Evolutionary conservation across 2,329 filamentous ascomycete genomes (phyloP).

Genomic region (Alternaria incomplexa): DNA sequence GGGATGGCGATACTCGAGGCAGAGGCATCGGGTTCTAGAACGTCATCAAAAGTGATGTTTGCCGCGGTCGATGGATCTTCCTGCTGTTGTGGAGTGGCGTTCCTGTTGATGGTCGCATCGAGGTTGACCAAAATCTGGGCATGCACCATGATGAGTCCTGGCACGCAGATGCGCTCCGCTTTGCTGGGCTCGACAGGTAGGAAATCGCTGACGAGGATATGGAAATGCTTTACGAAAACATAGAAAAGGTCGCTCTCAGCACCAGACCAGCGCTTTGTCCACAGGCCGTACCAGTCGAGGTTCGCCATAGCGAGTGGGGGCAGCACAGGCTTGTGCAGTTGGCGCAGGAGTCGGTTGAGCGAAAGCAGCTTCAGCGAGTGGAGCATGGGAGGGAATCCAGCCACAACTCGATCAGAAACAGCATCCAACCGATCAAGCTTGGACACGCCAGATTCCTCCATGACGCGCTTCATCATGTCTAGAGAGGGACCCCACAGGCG

Average conservation of each 20-base stretch:
- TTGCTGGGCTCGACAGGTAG: constrained; percentile 56
- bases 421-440: constrained; percentile 58
- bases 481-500: constrained; percentile 78
- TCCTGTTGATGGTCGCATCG: constrained; percentile 83
- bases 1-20: constrained; percentile 67
- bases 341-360: constrained; percentile 64
- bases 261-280: constrained; percentile 85
- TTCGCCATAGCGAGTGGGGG: constrained; percentile 72
- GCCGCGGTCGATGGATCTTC: constrained; percentile 49
- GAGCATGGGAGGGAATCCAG: constrained; percentile 72
- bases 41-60: constrained; percentile 70
- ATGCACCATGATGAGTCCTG: constrained; percentile 80
- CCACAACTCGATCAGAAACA: constrained; percentile 66
- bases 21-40: constrained; percentile 70
- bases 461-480: constrained; percentile 72
- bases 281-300: constrained; percentile 84
- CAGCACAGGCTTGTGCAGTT: constrained; percentile 69
- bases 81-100: constrained; percentile 53
- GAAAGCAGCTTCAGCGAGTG: constrained; percentile 68
- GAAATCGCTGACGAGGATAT: constrained; percentile 75
- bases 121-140: constrained; percentile 80
- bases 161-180: constrained; percentile 68
- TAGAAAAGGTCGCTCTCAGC: constrained; percentile 89
- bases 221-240: constrained; percentile 88
- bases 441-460: constrained; percentile 69